Conservation (phyloP, 2,329 filamentous ascomycete species). For the Calonectria pseudoturangicola region DNA sequence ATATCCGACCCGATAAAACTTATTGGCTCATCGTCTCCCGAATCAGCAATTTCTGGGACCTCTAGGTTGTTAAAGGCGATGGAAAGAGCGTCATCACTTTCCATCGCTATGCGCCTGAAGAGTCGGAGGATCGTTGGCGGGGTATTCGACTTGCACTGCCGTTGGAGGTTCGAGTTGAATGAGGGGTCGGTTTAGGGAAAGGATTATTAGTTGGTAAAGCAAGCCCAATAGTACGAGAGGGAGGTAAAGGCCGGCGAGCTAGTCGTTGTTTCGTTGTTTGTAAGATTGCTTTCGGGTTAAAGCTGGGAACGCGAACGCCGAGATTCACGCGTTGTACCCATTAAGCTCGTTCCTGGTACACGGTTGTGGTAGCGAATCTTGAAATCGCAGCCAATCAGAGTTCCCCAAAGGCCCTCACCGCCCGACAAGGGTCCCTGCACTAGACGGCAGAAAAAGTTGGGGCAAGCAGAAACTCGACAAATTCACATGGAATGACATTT, state of each 20-base stretch:
- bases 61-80: slow-evolving; percentile 30
- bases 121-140: slow-evolving; percentile 27
- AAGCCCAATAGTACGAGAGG: neutral
- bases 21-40: slow-evolving; percentile 13
- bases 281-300: slow-evolving; percentile 40
- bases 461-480: slow-evolving; percentile 39
- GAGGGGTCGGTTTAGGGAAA: neutral
- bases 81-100: slow-evolving; percentile 37
- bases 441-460: slow-evolving; percentile 56
- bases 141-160: slow-evolving; percentile 23
- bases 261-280: neutral
- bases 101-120: slow-evolving; percentile 42
- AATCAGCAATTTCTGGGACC: slow-evolving; percentile 12
- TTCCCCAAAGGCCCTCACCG: slow-evolving; percentile 43
- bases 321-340: slow-evolving; percentile 48
- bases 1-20: neutral
- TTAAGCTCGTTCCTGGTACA: slow-evolving; percentile 37
- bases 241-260: slow-evolving; percentile 29
- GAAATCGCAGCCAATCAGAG: slow-evolving; percentile 41
- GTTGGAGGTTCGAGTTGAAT: neutral
- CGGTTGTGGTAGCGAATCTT: slow-evolving; percentile 38
- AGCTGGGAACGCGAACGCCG: slow-evolving; percentile 47
- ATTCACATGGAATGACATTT: slow-evolving; percentile 37
- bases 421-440: slow-evolving; percentile 41
- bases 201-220: neutral